These are phyloP conservation scores for Neurospora sp. DNA, from an alignment of 495 filamentous ascomycete genomes.

Conservation along the genomic window DNA sequence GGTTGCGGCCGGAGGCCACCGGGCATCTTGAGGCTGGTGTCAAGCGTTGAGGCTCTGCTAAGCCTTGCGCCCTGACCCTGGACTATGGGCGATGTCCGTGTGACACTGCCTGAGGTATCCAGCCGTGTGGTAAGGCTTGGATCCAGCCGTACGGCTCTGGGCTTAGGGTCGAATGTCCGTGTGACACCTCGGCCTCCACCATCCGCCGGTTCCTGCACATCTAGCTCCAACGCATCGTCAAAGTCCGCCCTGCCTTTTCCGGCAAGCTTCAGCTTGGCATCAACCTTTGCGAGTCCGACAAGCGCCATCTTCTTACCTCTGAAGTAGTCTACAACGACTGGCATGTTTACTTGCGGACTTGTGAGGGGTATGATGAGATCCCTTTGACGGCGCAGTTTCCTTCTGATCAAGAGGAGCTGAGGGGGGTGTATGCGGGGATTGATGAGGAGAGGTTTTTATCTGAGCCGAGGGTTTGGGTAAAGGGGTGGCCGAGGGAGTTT, in stretches of 20 bases:
- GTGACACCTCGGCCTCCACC: conserved; percentile 4
- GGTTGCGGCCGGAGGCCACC: no score
- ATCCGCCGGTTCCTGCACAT: conserved; percentile 16
- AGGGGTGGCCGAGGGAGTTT: neutral
- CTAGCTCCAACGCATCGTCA: conserved; percentile 15
- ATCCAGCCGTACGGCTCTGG: no score
- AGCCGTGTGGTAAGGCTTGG: no score
- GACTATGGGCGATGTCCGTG: no score
- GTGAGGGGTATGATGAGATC: neutral
- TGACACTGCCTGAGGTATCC: no score
- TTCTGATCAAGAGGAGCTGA: neutral
- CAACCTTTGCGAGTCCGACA: neutral
- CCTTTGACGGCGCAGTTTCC: neutral
- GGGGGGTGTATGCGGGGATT: neutral
- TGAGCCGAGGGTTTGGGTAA: neutral
- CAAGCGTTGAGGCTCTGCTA: no score
- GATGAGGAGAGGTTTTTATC: neutral
- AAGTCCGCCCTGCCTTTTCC: conserved; percentile 21
- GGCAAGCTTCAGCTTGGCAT: conserved; percentile 16
- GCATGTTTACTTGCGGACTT: conserved; percentile 1
- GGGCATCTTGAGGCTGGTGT: no score
- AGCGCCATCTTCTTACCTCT: neutral
- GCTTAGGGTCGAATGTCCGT: no score
- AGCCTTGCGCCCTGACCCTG: no score
- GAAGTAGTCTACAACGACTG: conserved; percentile 5